Conservation (phyloP, 352 stramenopile species). For the Globisporangium perplexum region DNA sequence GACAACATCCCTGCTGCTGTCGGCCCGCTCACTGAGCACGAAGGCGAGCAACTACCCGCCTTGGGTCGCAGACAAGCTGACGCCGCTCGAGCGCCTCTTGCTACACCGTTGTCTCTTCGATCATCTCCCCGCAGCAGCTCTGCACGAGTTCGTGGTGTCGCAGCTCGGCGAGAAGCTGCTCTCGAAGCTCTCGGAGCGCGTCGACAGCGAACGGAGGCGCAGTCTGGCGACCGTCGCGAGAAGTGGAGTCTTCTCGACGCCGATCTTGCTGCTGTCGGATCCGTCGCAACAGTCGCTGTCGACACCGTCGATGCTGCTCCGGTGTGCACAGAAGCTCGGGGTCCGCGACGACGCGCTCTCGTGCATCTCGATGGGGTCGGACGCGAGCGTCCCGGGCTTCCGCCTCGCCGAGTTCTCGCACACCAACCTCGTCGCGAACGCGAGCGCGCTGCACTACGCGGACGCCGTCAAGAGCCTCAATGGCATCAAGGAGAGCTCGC, state of each 20-base stretch:
- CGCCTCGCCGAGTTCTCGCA: constrained; percentile 10
- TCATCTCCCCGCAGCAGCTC: constrained; percentile 10
- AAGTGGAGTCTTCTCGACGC: constrained; percentile 7
- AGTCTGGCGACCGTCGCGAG: constrained; percentile 3
- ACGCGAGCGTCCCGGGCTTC: constrained; percentile 7
- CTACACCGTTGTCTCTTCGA: constrained; percentile 28
- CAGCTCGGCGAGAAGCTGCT: constrained; percentile 19
- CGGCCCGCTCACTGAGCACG: neutral
- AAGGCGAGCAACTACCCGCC: constrained; percentile 1
- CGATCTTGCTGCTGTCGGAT: constrained; percentile 11
- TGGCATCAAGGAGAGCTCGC: constrained; percentile 21
- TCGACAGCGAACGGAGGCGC: constrained; percentile 8
- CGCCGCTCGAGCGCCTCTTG: constrained; percentile 22
- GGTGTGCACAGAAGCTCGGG: constrained; percentile 3
- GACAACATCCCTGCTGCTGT: constrained; percentile 2
- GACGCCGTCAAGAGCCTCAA: constrained; percentile 10
- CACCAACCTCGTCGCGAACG: constrained; percentile 9
- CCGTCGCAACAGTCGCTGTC: neutral
- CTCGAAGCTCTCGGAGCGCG: neutral
- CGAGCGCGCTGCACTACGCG: constrained; percentile 4
- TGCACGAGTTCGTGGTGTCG: constrained; percentile 22
- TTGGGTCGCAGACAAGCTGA: constrained; percentile 20
- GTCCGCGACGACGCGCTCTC: constrained; percentile 9
- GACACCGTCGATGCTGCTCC: constrained; percentile 3
- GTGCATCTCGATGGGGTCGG: constrained; percentile 12